Evolutionary conservation across 331 rosid species (phyloP), one percentile per base, ranked within the genome.

Genomic region (Acacia concinna): DNA sequence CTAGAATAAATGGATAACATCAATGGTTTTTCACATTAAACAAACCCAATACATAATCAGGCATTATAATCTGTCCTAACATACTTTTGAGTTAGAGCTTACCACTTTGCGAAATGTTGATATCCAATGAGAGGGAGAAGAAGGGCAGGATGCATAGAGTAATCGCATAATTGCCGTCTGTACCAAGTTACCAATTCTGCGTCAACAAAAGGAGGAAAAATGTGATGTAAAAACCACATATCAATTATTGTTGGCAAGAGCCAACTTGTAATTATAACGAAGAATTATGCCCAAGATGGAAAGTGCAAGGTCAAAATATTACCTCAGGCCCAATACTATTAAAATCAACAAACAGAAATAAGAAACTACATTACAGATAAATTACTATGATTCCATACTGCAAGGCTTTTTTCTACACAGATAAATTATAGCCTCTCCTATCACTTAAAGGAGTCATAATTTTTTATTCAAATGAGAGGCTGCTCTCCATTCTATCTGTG

Each of bases 31-130:
- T 32, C 21, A 17, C 35, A 41, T 20, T 68, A 23, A 23, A 68
- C 34, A 15, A 11, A 37, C 31, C n/a, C 51, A 57, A 23, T 40
- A 56, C 23, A 38, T 74, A 28, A 59, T 35, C 69, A 57, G 11
- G 25, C 30, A 74, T 31, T 25, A 25, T 27, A 43, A 70, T 46
- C 59, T 25, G 56, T 40, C 13, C 23, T 3, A 75, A 74, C 49
- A 59, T 17, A 15, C 1, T 74, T 37, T 34, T 37, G 54, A 74
- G 54, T 44, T 73, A 71, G 81, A 79, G 79, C 92, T 79, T 85
- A 95, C 99, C 95, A 93, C 88, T 81, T 88, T 91, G 81, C 96
- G 98, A 83, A 93, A 93, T 81, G 91, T 83, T 76, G 94, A 81
- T 75, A 95, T 91, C 99, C 98, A 95, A 81, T 91, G 98, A 71